phyloP scores from a whole-genome alignment of 805 yeast genomes.

The Metschnikowia drakensbergensis region DNA sequence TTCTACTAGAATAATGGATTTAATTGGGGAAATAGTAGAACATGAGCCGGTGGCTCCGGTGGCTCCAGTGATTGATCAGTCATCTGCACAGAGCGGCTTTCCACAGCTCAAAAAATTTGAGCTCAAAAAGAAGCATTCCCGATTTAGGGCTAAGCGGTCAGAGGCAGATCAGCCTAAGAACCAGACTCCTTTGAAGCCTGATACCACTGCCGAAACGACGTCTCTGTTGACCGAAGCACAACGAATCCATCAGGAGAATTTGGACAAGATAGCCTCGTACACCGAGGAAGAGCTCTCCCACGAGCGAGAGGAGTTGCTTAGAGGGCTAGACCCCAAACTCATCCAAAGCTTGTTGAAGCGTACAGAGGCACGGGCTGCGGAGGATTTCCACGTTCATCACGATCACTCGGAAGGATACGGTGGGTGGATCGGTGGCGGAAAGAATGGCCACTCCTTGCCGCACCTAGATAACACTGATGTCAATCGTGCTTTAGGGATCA shows the following conservation, averaged over 20 bases:
- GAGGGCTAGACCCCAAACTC: conserved; percentile 65
- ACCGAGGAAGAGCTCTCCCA: conserved; percentile 57
- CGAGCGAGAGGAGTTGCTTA: conserved; percentile 64
- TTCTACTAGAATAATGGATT: conserved; percentile 45
- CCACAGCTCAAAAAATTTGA: conserved; percentile 32
- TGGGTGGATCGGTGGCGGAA: conserved; percentile 42
- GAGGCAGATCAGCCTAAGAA: not conserved
- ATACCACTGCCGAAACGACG: not conserved
- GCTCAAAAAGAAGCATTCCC: conserved; percentile 17
- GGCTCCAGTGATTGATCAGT: conserved; percentile 14
- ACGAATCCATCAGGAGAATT: conserved; percentile 72
- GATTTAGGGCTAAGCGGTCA: conserved; percentile 5
- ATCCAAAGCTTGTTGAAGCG: conserved; percentile 55
- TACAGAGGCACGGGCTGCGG: conserved; percentile 45
- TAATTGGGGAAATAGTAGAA: conserved; percentile 71
- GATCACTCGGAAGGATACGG: conserved; percentile 39
- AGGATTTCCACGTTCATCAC: conserved; percentile 24
- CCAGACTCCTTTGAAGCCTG: not conserved
- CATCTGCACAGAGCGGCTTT: conserved; percentile 27
- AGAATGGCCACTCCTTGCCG: conserved; percentile 34
- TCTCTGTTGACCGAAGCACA: conserved; percentile 51
- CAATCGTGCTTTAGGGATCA: conserved; percentile 34
- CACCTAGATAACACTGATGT: conserved; percentile 34
- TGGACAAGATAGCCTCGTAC: conserved; percentile 59
- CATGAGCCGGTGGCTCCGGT: conserved; percentile 41